A percentile compares a stretch with the other conserved stretches of the same genome.
Conservation (phyloP, 2,329 filamentous ascomycete species). For the Sordariomycetes sp. region DNA sequence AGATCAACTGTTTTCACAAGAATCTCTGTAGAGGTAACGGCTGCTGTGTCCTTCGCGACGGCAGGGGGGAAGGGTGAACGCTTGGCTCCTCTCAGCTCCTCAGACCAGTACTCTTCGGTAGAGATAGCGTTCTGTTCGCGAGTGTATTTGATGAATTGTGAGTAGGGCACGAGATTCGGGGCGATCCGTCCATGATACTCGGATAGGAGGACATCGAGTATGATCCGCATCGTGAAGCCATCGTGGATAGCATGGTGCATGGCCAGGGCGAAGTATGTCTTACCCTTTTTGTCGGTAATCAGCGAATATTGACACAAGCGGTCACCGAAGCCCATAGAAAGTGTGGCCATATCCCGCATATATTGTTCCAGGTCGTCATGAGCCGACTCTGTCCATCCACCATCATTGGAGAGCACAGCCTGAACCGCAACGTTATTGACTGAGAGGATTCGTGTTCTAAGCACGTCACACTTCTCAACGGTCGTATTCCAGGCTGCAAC, state of each 20-base stretch:
- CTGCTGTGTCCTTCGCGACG: neutral
- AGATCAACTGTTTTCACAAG: neutral
- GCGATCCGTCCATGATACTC: neutral
- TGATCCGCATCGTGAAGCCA: slow-evolving; percentile 3
- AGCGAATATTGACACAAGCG: no score
- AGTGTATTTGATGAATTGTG: slow-evolving; percentile 5
- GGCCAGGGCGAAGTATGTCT: slow-evolving; percentile 3
- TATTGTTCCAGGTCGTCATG: neutral
- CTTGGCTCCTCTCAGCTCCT: slow-evolving; percentile 6
- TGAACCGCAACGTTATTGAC: slow-evolving; percentile 6
- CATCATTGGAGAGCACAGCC: slow-evolving; percentile 7
- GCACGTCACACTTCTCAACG: neutral
- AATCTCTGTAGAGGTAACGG: neutral
- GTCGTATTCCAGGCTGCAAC: slow-evolving; percentile 6
- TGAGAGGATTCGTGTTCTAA: slow-evolving; percentile 6
- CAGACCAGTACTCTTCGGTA: slow-evolving; percentile 6
- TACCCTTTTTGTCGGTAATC: no score
- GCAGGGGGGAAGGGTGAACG: slow-evolving; percentile 6
- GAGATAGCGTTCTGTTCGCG: slow-evolving; percentile 1
- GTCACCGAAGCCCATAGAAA: no score
- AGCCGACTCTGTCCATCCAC: neutral
- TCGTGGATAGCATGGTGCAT: slow-evolving; percentile 5
- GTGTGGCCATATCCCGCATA: neutral
- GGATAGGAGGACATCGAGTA: slow-evolving; percentile 4
- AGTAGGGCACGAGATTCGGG: slow-evolving; percentile 2